These are phyloP conservation scores for Epichloe elymi DNA, from an alignment of 2,329 filamentous ascomycete species.

Conservation along the genomic window DNA sequence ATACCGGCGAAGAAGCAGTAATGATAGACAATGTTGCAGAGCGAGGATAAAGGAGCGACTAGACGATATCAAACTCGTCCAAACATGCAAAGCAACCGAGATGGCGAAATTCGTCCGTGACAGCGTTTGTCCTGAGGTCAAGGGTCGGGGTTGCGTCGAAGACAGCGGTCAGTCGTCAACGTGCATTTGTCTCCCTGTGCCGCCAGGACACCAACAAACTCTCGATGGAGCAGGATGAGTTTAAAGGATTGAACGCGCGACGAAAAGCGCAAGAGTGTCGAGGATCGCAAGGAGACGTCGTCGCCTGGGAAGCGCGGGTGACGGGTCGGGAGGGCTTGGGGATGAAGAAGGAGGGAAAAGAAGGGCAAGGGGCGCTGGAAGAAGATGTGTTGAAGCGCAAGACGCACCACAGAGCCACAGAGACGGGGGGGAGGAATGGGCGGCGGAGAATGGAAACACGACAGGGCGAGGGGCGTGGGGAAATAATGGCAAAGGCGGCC, in stretches of 20 bases:
- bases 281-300: constrained; percentile 18
- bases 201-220: constrained; percentile 14
- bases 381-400: constrained; percentile 14
- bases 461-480: constrained; percentile 13
- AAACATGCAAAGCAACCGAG: constrained; percentile 12
- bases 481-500: constrained; percentile 3
- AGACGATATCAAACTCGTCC: constrained; percentile 24
- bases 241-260: constrained; percentile 8
- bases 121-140: constrained; percentile 8
- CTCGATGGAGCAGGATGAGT: constrained; percentile 3
- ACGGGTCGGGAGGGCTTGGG: constrained; percentile 17
- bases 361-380: constrained; percentile 14
- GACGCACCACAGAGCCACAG: constrained; percentile 1
- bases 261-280: constrained; percentile 15
- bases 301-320: constrained; percentile 17
- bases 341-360: constrained; percentile 13
- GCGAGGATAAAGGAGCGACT: constrained; percentile 29
- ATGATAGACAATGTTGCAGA: neutral
- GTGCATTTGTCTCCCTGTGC: constrained; percentile 20
- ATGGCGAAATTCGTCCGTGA: constrained; percentile 16
- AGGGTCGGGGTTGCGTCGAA: constrained; percentile 10
- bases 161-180: constrained; percentile 16
- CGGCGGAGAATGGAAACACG: constrained; percentile 18
- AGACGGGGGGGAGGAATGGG: constrained; percentile 17
- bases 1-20: constrained; percentile 5